Conservation (phyloP, 2,329 filamentous ascomycete species). For the Cercospora janseana region DNA sequence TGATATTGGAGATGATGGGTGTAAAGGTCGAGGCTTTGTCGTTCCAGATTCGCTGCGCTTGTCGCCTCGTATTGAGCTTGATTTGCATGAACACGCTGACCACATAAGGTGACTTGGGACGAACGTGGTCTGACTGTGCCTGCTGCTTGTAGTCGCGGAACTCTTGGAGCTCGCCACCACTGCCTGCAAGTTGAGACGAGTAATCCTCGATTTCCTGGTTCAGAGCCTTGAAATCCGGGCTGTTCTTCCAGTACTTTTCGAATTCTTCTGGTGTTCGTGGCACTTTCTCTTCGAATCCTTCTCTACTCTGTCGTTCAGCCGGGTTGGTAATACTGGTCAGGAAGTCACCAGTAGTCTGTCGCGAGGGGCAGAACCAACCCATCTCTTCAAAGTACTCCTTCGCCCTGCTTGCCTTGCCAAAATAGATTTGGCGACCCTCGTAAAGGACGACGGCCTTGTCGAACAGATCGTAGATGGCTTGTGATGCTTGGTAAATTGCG, state of each 20-base stretch:
- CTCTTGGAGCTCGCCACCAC: slow-evolving; percentile 43
- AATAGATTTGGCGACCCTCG: slow-evolving; percentile 75
- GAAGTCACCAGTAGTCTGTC: slow-evolving; percentile 69
- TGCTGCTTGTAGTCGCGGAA: slow-evolving; percentile 52
- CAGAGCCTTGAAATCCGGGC: slow-evolving; percentile 46
- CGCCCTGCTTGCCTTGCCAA: slow-evolving; percentile 60
- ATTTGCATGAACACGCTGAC: slow-evolving; percentile 57
- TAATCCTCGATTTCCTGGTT: slow-evolving; percentile 53
- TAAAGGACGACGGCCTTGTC: slow-evolving; percentile 74
- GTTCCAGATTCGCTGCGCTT: slow-evolving; percentile 55
- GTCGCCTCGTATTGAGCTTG: slow-evolving; percentile 49
- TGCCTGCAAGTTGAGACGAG: slow-evolving; percentile 48
- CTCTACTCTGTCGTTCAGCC: slow-evolving; percentile 54
- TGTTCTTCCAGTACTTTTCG: slow-evolving; percentile 51
- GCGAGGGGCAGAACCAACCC: slow-evolving; percentile 65
- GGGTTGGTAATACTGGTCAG: slow-evolving; percentile 68
- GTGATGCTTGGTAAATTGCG: slow-evolving; percentile 56
- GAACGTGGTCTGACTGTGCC: slow-evolving; percentile 54
- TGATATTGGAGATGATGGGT: slow-evolving; percentile 49
- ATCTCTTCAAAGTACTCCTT: slow-evolving; percentile 65
- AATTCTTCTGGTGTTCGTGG: slow-evolving; percentile 71
- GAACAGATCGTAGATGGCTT: slow-evolving; percentile 62
- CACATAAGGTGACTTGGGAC: slow-evolving; percentile 58
- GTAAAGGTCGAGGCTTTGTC: slow-evolving; percentile 52
- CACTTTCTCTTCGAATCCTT: slow-evolving; percentile 60